Conservation (phyloP, 2,329 filamentous ascomycete species). For the Salinomyces thailandicus region DNA sequence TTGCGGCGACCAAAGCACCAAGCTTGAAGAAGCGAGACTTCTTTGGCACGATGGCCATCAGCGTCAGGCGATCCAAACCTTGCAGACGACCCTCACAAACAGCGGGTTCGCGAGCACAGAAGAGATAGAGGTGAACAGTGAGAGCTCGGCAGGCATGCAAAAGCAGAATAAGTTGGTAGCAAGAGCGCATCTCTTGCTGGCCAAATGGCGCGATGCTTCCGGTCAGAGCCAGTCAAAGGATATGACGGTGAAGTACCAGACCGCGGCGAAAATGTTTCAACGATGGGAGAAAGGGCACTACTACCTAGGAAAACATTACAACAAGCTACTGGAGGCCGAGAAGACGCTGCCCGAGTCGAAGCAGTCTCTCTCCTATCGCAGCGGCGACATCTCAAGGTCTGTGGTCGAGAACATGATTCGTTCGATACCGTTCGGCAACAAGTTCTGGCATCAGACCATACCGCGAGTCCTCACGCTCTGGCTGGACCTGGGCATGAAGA, state of each 20-base stretch:
- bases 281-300: slow-evolving; percentile 97
- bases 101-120: slow-evolving; percentile 57
- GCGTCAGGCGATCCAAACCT: slow-evolving; percentile 84
- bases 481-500: slow-evolving; percentile 75
- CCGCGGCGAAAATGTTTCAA: slow-evolving; percentile 57
- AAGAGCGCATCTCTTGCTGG: slow-evolving; percentile 74
- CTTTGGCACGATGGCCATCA: slow-evolving; percentile 90
- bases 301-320: slow-evolving; percentile 93
- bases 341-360: slow-evolving; percentile 64
- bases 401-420: slow-evolving; percentile 91
- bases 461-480: slow-evolving; percentile 87
- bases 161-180: slow-evolving; percentile 55
- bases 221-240: slow-evolving; percentile 80
- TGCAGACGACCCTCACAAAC: slow-evolving; percentile 74
- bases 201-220: slow-evolving; percentile 94
- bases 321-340: slow-evolving; percentile 86
- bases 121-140: slow-evolving; percentile 15
- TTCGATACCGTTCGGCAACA: slow-evolving; percentile 77
- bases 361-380: slow-evolving; percentile 49
- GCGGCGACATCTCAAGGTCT: slow-evolving; percentile 73
- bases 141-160: slow-evolving; percentile 32
- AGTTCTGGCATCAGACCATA: slow-evolving; percentile 90
- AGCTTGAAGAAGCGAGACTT: slow-evolving; percentile 86
- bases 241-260: slow-evolving; percentile 71
- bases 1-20: slow-evolving; percentile 71